A percentile compares a stretch with the other conserved stretches of the same genome.
Evolutionary conservation across 441 rosid genomes (phyloP).

Genomic region (Mallotus japonicus): DNA sequence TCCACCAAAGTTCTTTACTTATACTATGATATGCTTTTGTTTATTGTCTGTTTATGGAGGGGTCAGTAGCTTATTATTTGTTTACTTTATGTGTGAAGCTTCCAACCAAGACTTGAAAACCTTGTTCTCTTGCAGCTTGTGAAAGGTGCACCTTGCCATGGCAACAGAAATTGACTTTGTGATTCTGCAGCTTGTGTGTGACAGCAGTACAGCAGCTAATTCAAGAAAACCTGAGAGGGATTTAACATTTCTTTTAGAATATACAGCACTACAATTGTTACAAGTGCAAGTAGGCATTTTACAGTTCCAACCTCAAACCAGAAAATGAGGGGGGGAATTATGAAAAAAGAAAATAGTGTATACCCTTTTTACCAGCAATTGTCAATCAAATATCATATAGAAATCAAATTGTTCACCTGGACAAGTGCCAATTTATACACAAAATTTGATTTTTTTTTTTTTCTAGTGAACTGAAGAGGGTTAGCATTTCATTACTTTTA

Average conservation of each 20-base stretch:
- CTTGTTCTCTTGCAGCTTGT: conserved; percentile 8
- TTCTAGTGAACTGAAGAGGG: too few relatives aligned
- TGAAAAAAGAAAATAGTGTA: not conserved
- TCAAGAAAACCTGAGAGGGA: not conserved
- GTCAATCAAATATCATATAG: not conserved
- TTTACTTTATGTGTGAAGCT: not conserved
- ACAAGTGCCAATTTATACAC: not conserved
- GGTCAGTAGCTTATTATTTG: not conserved
- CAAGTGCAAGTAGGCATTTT: not conserved
- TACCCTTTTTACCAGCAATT: not conserved
- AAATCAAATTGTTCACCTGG: too few relatives aligned
- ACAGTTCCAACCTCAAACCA: not conserved
- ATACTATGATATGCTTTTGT: not conserved
- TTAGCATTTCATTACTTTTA: too few relatives aligned
- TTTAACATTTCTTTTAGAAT: not conserved
- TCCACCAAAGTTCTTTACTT: not conserved
- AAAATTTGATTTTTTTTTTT: not conserved
- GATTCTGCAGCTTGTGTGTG: not conserved
- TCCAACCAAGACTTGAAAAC: too few relatives aligned
- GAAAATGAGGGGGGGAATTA: not conserved
- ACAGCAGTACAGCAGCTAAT: not conserved
- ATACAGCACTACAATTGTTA: not conserved
- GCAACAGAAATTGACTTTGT: not conserved
- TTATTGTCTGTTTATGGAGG: too few relatives aligned
- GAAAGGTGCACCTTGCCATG: not conserved